Percentiles rank a stretch among this genome's conserved stretches.
Conservation (phyloP, 352 stramenopile species). For the Pythium aristosporum region DNA sequence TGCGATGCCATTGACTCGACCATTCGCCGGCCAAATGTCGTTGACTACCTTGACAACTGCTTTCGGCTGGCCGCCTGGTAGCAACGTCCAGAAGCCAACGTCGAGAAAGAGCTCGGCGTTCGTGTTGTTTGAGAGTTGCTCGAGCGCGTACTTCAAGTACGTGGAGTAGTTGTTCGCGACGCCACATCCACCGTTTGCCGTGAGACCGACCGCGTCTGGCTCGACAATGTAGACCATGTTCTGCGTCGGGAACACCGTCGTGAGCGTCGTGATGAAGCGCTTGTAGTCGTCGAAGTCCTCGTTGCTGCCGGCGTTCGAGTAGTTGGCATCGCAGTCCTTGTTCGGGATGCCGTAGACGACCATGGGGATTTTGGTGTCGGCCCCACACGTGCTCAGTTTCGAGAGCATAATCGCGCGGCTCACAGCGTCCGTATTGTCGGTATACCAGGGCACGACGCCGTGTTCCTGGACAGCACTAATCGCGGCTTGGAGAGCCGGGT, state of each 20-base stretch:
- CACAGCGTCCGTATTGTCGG: conserved; percentile 18
- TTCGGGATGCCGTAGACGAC: conserved; percentile 37
- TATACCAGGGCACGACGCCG: conserved; percentile 31
- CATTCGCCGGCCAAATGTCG: conserved; percentile 16
- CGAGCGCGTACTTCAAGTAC: conserved; percentile 28
- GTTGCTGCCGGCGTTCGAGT: conserved; percentile 30
- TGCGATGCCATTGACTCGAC: conserved; percentile 29
- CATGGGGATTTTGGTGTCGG: conserved; percentile 27
- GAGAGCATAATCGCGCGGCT: conserved; percentile 4
- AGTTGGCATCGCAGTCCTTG: conserved; percentile 35
- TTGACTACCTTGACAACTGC: conserved; percentile 17
- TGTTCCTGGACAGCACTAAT: conserved; percentile 25
- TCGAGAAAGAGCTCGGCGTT: conserved; percentile 35
- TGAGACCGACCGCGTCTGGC: conserved; percentile 32
- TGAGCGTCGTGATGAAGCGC: conserved; percentile 24
- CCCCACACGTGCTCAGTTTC: conserved; percentile 4
- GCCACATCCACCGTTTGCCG: conserved; percentile 21
- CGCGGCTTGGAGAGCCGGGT: conserved; percentile 20
- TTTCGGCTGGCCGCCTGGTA: conserved; percentile 7
- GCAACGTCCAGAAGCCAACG: conserved; percentile 33
- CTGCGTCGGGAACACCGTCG: conserved; percentile 14
- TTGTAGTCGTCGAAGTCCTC: conserved; percentile 32
- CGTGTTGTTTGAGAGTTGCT: conserved; percentile 24
- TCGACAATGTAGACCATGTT: conserved; percentile 38
- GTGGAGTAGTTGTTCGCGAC: conserved; percentile 22